phyloP scores from a whole-genome alignment of 495 filamentous ascomycete genomes.

The Trichoderma gamsii region DNA sequence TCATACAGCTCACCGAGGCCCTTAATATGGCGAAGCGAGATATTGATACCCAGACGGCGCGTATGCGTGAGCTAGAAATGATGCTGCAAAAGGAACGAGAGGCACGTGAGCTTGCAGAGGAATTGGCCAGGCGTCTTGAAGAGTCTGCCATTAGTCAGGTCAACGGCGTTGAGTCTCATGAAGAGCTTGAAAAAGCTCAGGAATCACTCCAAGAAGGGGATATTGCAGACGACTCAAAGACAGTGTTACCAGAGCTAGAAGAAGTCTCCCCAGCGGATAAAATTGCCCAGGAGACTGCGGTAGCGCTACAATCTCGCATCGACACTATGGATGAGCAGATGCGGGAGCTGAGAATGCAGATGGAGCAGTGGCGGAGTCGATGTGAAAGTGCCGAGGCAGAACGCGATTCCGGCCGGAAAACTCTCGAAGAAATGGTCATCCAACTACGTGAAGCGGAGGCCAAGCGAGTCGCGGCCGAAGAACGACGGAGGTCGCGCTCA shows the following conservation, averaged over 20 bases:
- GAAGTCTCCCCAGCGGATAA: constrained; percentile 20
- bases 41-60: constrained; percentile 69
- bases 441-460: constrained; percentile 61
- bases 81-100: constrained; percentile 70
- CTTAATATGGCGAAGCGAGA: constrained; percentile 74
- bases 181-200: constrained; percentile 1
- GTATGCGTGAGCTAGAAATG: constrained; percentile 75
- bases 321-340: constrained; percentile 79
- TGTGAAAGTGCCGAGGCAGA: constrained; percentile 78
- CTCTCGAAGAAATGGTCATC: constrained; percentile 82
- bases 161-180: constrained; percentile 24
- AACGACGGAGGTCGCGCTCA: constrained; percentile 16
- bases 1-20: constrained; percentile 72
- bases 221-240: constrained; percentile 21
- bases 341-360: constrained; percentile 70
- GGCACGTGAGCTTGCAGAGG: constrained; percentile 77
- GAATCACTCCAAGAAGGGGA: neutral
- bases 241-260: constrained; percentile 36
- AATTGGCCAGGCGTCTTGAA: constrained; percentile 66
- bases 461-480: constrained; percentile 27
- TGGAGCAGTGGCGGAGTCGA: constrained; percentile 67
- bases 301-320: constrained; percentile 61
- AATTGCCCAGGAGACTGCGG: constrained; percentile 32
- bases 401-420: constrained; percentile 57
- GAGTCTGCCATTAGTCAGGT: constrained; percentile 33